A percentile compares a stretch with the other conserved stretches of the same genome.
phyloP scores from a whole-genome alignment of 2,329 filamentous ascomycete species.

The Colletotrichum sp. region DNA sequence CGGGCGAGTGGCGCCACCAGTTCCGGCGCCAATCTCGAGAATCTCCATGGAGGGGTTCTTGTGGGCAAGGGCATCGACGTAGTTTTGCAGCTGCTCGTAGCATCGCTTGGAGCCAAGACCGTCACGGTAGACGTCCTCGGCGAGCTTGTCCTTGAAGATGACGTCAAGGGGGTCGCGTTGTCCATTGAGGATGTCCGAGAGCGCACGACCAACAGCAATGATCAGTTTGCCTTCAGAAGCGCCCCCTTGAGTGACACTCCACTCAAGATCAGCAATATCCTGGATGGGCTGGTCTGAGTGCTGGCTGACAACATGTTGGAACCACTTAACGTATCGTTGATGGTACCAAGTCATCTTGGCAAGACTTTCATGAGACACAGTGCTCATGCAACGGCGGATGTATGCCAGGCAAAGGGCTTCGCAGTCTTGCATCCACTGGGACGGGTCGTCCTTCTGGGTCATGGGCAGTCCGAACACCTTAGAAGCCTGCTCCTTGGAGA shows the following conservation, averaged over 20 bases:
- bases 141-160: conserved; percentile 30
- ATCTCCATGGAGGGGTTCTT: conserved; percentile 36
- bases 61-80: conserved; percentile 28
- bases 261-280: conserved; percentile 11
- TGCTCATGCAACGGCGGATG: background rate
- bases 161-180: conserved; percentile 31
- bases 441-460: conserved; percentile 17
- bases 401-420: conserved; percentile 20
- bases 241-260: background rate
- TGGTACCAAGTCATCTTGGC: conserved; percentile 13
- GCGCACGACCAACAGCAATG: conserved; percentile 24
- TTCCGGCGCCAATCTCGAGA: conserved; percentile 42
- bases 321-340: conserved; percentile 21
- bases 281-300: background rate
- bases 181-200: conserved; percentile 29
- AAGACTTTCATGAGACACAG: background rate
- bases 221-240: conserved; percentile 25
- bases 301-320: conserved; percentile 8
- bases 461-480: conserved; percentile 19
- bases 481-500: conserved; percentile 18
- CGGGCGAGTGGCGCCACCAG: conserved; percentile 32
- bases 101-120: conserved; percentile 24
- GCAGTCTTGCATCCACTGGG: conserved; percentile 23
- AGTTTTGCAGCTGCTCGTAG: conserved; percentile 23
- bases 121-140: conserved; percentile 27